phyloP scores from a whole-genome alignment of 805 yeast genomes.

The Candida endomychidarum region DNA sequence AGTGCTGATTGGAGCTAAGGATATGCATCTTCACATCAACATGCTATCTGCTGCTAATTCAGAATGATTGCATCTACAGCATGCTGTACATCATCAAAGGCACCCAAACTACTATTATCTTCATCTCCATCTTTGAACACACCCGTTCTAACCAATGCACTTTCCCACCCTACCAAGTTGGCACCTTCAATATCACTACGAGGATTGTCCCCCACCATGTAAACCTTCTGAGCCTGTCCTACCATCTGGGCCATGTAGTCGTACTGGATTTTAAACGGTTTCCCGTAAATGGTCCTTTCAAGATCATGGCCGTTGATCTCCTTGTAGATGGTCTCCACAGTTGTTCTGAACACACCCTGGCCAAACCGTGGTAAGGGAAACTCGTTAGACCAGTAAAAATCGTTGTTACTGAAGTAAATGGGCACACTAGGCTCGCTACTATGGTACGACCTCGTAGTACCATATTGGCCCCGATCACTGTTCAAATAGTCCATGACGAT shows the following conservation, averaged over 20 bases:
- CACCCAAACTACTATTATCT: constrained; percentile 34
- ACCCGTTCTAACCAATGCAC: constrained; percentile 83
- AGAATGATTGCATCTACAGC: constrained; percentile 30
- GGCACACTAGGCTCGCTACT: constrained; percentile 57
- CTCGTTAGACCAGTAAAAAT: constrained; percentile 85
- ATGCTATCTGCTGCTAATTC: not conserved
- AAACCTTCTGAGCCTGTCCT: constrained; percentile 51
- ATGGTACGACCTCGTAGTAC: constrained; percentile 49
- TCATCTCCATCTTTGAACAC: constrained; percentile 69
- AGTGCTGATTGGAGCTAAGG: too few species aligned
- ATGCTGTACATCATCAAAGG: constrained; percentile 47
- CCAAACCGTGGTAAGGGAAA: constrained; percentile 80
- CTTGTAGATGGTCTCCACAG: constrained; percentile 58
- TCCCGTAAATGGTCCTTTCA: constrained; percentile 66
- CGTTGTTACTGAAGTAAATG: constrained; percentile 77
- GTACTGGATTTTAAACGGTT: constrained; percentile 77
- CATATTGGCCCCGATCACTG: constrained; percentile 60
- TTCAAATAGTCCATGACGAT: constrained; percentile 69
- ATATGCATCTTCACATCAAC: too few species aligned
- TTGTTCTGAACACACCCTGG: constrained; percentile 80
- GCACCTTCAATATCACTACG: constrained; percentile 92
- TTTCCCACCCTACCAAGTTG: constrained; percentile 82
- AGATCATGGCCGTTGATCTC: constrained; percentile 50
- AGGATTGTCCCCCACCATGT: constrained; percentile 98
- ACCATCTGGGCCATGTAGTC: constrained; percentile 60